Base-by-base conservation (phyloP, 768 basidiomycete species). In the Gautieria morchelliformis region DNA sequence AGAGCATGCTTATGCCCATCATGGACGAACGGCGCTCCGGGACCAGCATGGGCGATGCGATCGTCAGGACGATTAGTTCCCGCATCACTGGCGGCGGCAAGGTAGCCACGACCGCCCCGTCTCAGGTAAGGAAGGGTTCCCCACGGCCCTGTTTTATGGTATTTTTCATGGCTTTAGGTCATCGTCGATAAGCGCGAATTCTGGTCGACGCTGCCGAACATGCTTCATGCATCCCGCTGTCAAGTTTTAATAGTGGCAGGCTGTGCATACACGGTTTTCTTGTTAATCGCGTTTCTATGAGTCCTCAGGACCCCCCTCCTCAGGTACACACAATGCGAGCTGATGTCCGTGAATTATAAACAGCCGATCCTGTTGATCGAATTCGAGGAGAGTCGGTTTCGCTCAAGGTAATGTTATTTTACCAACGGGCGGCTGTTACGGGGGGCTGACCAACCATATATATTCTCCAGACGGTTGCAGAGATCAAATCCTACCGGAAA, bases 101-200 rank as follows among this genome's bases (percentile, higher is more conserved):
- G 60, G 82, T 84, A 49, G 63, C 85, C 30, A 82, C 72, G 52
- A 72, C 72, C 3, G 86, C 87, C 63, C 82, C 85, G 5, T 84
- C 85, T 3, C 76, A 78, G 66, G 88, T 85, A 62, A n/a, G n/a
- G n/a, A 40, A 68, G 52, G 7, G 7, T 27, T 54, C 46, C 35
- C 32, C n/a, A n/a, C n/a, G n/a, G n/a, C n/a, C n/a, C n/a, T n/a
- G n/a, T n/a, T n/a, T n/a, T n/a, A n/a, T n/a, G n/a, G n/a, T n/a
- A n/a, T n/a, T n/a, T n/a, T n/a, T n/a, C n/a, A n/a, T n/a, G n/a
- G n/a, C n/a, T n/a, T n/a, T 59, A 96, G 93, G 85, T 99, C 49
- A 84, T 99, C 59, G 93, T 97, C 22, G 96, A 98, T 69, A 87
- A 96, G 81, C 83, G 95, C 62, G 96, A 99, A 69, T 97, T 99